Base-by-base conservation (phyloP, 768 basidiomycete species). In the Serendipita vermifera region DNA sequence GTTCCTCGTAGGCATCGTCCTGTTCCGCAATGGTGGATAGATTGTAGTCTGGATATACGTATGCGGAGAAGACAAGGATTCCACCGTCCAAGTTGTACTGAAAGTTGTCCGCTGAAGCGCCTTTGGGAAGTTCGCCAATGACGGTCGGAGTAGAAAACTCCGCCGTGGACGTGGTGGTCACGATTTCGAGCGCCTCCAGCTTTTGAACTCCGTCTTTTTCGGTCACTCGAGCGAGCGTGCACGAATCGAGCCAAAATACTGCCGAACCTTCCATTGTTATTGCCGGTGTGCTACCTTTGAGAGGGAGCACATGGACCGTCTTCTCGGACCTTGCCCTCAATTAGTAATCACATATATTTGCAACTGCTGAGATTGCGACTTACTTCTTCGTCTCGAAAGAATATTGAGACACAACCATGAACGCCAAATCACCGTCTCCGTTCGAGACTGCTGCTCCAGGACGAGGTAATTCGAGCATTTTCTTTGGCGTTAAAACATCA, bases 11-110 rank as follows among this genome's bases (percentile, higher is more conserved):
- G 38, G 72, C 75, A 60, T 82, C 72, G 64, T 94, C 88, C 61
- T 85, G 77, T 62, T 79, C 73, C 59, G 75, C 77, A 24, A 84
- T 83, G 7, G 80, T 74, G 35, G 75, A 78, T 43, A 96, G 70
- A 59, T 83, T 76, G 1, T 82, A 83, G 58, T 93, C 86, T 2
- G 77, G 69, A 64, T 87, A 84, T 3, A 94, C 89, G 55, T 79
- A 74, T 32, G 87, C 88, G 0, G 89, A 86, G 72, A 99, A 97
- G 4, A 89, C 81, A 33, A 99, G 77, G 41, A 75, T 62, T 14
- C 79, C 78, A 3, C 77, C 71, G n/a, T 69, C 64, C 26, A 71
- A 60, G 27, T 76, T 76, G 65, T 79, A 85, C 54, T 77, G 78
- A 72, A 89, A 90, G 70, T 87, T 87, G 26, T 32, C 51, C 40